Percentiles rank a stretch among this genome's conserved stretches.
Evolutionary conservation across 2,329 filamentous ascomycete genomes (phyloP).

Genomic region (Botryosphaeria agaves): DNA sequence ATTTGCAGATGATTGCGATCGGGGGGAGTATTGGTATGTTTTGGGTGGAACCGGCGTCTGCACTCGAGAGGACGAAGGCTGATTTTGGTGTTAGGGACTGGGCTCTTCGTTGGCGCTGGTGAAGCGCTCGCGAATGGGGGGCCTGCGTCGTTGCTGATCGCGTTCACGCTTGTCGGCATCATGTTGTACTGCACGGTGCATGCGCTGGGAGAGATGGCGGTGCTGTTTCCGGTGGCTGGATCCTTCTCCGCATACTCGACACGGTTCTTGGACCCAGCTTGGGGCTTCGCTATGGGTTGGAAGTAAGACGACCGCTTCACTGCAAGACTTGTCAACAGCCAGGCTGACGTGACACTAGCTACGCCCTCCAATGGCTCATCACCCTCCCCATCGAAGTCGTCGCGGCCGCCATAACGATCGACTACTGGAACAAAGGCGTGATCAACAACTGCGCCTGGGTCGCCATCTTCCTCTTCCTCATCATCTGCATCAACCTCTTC

Average conservation of each 20-base stretch:
- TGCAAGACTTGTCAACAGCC: background rate
- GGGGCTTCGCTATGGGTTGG: slow-evolving; percentile 93
- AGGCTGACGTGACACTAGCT: slow-evolving; percentile 32
- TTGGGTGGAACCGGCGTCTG: background rate
- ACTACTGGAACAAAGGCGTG: slow-evolving; percentile 50
- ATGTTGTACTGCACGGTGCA: slow-evolving; percentile 92
- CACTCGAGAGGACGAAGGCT: background rate
- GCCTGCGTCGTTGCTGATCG: slow-evolving; percentile 60
- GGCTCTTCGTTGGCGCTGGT: slow-evolving; percentile 30
- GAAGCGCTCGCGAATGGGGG: slow-evolving; percentile 51
- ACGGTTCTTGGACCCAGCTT: slow-evolving; percentile 80
- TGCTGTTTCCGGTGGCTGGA: slow-evolving; percentile 77
- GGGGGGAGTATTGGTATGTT: slow-evolving; percentile 56
- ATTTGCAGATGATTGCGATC: slow-evolving; percentile 96
- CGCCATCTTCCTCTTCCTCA: slow-evolving; percentile 58
- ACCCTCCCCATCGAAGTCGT: slow-evolving; percentile 75
- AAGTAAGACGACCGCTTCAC: slow-evolving; percentile 37
- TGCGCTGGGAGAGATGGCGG: slow-evolving; percentile 78
- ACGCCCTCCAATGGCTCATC: slow-evolving; percentile 75
- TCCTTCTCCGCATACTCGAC: slow-evolving; percentile 88
- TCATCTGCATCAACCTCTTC: slow-evolving; percentile 71
- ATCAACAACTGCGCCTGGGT: slow-evolving; percentile 62
- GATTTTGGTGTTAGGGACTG: slow-evolving; percentile 38
- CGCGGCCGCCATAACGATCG: slow-evolving; percentile 67
- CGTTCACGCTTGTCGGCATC: slow-evolving; percentile 60